Evolutionary conservation across 345 rosid genomes (phyloP).

Genomic region (Eucalyptus curtisii): DNA sequence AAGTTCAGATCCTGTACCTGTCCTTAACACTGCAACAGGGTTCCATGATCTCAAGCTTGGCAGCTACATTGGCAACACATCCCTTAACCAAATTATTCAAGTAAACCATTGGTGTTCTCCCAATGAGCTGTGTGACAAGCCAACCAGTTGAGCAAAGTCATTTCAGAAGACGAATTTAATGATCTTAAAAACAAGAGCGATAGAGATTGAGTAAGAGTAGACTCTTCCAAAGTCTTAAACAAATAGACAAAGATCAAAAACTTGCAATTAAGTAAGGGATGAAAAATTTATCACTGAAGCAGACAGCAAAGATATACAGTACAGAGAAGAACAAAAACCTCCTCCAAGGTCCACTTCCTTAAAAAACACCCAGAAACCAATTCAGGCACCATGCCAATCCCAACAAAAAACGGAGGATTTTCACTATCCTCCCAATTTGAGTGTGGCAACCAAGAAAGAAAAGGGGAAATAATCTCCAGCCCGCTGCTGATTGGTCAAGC

Average conservation of each 20-base stretch:
- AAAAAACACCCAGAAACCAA: neutral
- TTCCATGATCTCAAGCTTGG: constrained; percentile 90
- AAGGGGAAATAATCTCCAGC: neutral
- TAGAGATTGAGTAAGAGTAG: neutral
- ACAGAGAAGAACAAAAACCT: neutral
- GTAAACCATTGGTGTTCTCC: constrained; percentile 93
- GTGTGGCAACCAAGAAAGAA: neutral
- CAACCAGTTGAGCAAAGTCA: neutral
- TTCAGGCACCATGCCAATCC: neutral
- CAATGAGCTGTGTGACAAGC: constrained; percentile 46
- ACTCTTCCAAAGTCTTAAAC: neutral
- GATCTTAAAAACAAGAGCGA: neutral
- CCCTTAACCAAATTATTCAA: constrained; percentile 81
- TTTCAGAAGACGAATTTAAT: neutral
- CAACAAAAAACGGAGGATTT: neutral
- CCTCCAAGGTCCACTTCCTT: neutral
- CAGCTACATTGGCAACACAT: constrained; percentile 69
- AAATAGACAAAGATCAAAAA: neutral
- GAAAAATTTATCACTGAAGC: neutral
- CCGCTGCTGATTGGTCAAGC: neutral
- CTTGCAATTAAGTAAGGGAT: neutral
- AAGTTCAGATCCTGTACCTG: constrained; percentile 20
- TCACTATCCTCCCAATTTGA: neutral
- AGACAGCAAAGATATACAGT: neutral
- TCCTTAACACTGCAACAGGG: constrained; percentile 93